Conservation (phyloP, 768 basidiomycete species). For the Tulasnella sp. region DNA sequence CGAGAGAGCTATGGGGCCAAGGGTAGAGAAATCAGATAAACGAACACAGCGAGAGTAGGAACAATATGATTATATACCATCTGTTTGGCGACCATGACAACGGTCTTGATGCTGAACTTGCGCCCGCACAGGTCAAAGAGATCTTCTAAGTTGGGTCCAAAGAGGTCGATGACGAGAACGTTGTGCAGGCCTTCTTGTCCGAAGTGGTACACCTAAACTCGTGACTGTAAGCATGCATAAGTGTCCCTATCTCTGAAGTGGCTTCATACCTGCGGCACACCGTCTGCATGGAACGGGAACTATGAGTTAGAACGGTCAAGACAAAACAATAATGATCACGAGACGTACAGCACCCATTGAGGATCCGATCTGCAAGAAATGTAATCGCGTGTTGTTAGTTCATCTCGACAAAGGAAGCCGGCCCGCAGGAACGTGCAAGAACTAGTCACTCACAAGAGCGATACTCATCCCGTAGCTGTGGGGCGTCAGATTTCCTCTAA, state of each 20-base stretch:
- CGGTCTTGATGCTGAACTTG: constrained; percentile 96
- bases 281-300: neutral
- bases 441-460: constrained; percentile 47
- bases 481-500: constrained; percentile 69
- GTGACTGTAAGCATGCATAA: neutral
- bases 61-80: constrained; percentile 41
- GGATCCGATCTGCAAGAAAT: constrained; percentile 46
- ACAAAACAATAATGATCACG: constrained; percentile 8
- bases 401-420: constrained; percentile 15
- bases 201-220: constrained; percentile 92
- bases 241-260: neutral
- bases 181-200: constrained; percentile 97
- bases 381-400: neutral
- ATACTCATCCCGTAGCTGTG: constrained; percentile 96
- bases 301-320: neutral
- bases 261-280: constrained; percentile 11
- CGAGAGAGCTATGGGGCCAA: constrained; percentile 62
- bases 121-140: constrained; percentile 98
- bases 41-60: neutral
- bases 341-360: constrained; percentile 77
- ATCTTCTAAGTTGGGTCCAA: constrained; percentile 94
- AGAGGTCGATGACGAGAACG: constrained; percentile 94
- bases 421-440: constrained; percentile 32
- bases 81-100: constrained; percentile 97
- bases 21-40: neutral